Evolutionary conservation across 2,329 filamentous ascomycete genomes (phyloP).

Genomic region (Huntiella omanensis): DNA sequence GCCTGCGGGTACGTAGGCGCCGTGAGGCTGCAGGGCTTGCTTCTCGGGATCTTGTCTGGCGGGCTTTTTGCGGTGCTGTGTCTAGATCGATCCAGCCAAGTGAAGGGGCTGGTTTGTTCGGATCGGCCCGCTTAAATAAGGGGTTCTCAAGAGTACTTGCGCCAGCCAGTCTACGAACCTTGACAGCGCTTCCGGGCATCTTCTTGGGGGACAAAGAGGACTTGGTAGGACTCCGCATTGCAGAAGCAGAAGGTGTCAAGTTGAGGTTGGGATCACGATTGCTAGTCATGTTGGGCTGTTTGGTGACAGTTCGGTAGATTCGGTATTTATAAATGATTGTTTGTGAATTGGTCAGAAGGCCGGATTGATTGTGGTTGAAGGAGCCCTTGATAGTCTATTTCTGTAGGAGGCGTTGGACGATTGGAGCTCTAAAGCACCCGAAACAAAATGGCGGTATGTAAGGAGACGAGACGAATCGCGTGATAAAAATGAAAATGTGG

Average conservation of each 20-base stretch:
- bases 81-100: slow-evolving; percentile 11
- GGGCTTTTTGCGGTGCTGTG: not conserved
- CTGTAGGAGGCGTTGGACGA: too few relatives aligned
- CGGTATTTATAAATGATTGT: too few relatives aligned
- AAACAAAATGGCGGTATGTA: too few relatives aligned
- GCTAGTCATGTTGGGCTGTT: not conserved
- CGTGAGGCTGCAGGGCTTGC: not conserved
- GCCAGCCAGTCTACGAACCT: slow-evolving; percentile 9
- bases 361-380: too few relatives aligned
- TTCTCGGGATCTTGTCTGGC: not conserved
- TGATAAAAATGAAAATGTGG: too few relatives aligned
- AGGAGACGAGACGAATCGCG: too few relatives aligned
- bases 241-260: slow-evolving; percentile 4
- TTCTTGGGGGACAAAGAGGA: slow-evolving; percentile 18
- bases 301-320: too few relatives aligned
- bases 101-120: not conserved
- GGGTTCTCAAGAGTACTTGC: slow-evolving; percentile 10
- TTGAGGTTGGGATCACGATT: slow-evolving; percentile 2
- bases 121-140: slow-evolving; percentile 6
- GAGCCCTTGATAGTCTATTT: too few relatives aligned
- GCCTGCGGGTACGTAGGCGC: not conserved
- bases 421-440: too few relatives aligned
- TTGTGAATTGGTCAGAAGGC: too few relatives aligned
- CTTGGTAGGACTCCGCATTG: slow-evolving; percentile 12
- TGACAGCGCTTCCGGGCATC: slow-evolving; percentile 11